Conservation (phyloP, 2,329 filamentous ascomycete species). For the Aureobasidium sp. region DNA sequence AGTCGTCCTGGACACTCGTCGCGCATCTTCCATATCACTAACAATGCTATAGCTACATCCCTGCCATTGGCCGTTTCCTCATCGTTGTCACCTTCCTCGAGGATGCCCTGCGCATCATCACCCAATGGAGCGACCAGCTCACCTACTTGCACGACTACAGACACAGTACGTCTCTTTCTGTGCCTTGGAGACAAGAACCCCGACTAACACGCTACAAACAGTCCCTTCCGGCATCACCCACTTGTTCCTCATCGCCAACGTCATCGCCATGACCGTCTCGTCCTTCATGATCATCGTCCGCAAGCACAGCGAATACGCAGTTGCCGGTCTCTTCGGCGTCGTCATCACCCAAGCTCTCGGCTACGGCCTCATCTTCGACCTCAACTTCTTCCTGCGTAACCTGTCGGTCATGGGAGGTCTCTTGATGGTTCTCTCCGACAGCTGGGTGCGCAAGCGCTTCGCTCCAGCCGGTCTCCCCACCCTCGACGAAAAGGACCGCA, state of each 20-base stretch:
- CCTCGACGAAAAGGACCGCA: slow-evolving; percentile 97
- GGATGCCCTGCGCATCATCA: slow-evolving; percentile 90
- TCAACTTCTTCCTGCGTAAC: slow-evolving; percentile 99
- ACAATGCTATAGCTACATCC: slow-evolving; percentile 62
- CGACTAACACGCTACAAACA: slow-evolving; percentile 33
- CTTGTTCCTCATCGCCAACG: slow-evolving; percentile 84
- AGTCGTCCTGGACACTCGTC: slow-evolving; percentile 34
- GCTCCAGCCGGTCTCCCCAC: slow-evolving; percentile 89
- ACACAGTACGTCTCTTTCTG: slow-evolving; percentile 60
- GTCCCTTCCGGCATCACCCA: slow-evolving; percentile 86
- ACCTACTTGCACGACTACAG: slow-evolving; percentile 88
- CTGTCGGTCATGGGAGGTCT: slow-evolving; percentile 94
- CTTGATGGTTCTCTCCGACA: slow-evolving; percentile 96
- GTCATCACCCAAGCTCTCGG: slow-evolving; percentile 90
- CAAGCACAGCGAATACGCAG: slow-evolving; percentile 89
- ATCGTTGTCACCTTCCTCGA: slow-evolving; percentile 98
- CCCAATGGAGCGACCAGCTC: slow-evolving; percentile 95
- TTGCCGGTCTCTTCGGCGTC: slow-evolving; percentile 80
- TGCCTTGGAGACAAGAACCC: slow-evolving; percentile 27
- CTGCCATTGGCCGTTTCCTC: slow-evolving; percentile 90
- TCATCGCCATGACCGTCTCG: slow-evolving; percentile 77
- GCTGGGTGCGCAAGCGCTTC: slow-evolving; percentile 95
- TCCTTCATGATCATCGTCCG: slow-evolving; percentile 83
- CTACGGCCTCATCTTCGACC: slow-evolving; percentile 95
- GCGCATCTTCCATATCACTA: background rate